Evolutionary conservation across 2,329 filamentous ascomycete species (phyloP).

Genomic region (Fusarium sp.): DNA sequence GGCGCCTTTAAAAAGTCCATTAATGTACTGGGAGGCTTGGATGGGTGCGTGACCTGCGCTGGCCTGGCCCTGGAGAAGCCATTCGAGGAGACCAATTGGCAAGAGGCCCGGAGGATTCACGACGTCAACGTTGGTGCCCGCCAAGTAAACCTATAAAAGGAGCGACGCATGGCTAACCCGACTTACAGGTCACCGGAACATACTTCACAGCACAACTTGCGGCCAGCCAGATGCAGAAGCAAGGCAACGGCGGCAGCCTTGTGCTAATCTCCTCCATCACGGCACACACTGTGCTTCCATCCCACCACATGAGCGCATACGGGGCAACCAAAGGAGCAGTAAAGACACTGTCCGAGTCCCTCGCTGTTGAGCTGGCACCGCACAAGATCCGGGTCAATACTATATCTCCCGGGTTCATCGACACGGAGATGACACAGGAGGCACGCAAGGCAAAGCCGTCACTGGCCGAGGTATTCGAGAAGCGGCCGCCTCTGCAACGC

Average conservation of each 20-base stretch:
- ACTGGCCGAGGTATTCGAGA: slow-evolving; percentile 53
- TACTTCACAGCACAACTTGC: slow-evolving; percentile 59
- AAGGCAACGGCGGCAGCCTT: slow-evolving; percentile 55
- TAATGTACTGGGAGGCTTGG: slow-evolving; percentile 42
- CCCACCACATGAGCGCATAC: slow-evolving; percentile 53
- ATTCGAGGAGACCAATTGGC: slow-evolving; percentile 59
- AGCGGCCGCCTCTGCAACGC: slow-evolving; percentile 54
- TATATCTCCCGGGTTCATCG: slow-evolving; percentile 55
- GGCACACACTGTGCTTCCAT: slow-evolving; percentile 17
- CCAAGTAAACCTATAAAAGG: background rate
- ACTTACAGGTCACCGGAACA: slow-evolving; percentile 55
- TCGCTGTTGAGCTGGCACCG: slow-evolving; percentile 55
- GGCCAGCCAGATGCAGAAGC: slow-evolving; percentile 56
- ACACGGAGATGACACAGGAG: slow-evolving; percentile 53
- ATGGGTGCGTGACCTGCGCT: slow-evolving; percentile 51
- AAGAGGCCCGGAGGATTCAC: slow-evolving; percentile 56
- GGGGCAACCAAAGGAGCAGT: slow-evolving; percentile 59
- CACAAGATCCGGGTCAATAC: slow-evolving; percentile 55
- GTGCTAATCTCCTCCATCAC: slow-evolving; percentile 43
- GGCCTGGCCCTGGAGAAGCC: slow-evolving; percentile 60
- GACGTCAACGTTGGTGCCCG: slow-evolving; percentile 56
- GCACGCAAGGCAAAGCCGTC: slow-evolving; percentile 48
- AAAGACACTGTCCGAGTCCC: slow-evolving; percentile 54
- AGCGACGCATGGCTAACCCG: background rate
- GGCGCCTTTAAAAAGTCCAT: slow-evolving; percentile 41